These are phyloP conservation scores for Dictyostelium firmibasis DNA, from an alignment of 78 protist species.

Conservation along the genomic window DNA sequence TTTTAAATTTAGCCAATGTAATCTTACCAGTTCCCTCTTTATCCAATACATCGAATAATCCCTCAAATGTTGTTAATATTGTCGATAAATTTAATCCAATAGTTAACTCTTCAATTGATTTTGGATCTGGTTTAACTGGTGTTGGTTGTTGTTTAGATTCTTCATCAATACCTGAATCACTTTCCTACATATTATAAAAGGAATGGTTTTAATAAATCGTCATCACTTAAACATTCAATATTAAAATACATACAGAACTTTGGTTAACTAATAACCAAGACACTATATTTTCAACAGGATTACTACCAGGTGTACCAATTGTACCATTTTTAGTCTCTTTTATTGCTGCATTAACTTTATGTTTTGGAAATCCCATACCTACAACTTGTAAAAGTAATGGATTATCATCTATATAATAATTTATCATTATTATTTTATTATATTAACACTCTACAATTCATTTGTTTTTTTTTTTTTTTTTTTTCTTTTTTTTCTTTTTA, in stretches of 20 bases:
- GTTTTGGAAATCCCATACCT: constrained; percentile 58
- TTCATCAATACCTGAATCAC: constrained; percentile 38
- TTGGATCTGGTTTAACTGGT: constrained; percentile 57
- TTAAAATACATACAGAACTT: neutral
- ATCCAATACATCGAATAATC: constrained; percentile 2
- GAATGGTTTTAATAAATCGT: neutral
- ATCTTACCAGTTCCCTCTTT: constrained; percentile 45
- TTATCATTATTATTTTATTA: neutral
- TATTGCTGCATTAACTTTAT: constrained; percentile 29
- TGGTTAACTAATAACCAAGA: neutral
- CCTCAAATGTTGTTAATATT: constrained; percentile 45
- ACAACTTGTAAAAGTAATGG: constrained; percentile 31
- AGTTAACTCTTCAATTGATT: constrained; percentile 51
- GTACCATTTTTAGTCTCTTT: constrained; percentile 57
- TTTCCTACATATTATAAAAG: neutral
- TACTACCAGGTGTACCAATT: constrained; percentile 19
- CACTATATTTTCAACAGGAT: constrained; percentile 14
- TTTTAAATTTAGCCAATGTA: constrained; percentile 33
- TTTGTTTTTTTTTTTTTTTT: neutral
- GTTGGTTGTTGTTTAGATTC: neutral
- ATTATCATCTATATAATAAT: neutral
- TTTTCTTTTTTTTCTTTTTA: neutral
- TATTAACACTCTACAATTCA: neutral
- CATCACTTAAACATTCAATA: no score
- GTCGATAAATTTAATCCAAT: constrained; percentile 45